These are phyloP conservation scores for Euphorbia tirucalli DNA, from an alignment of 345 rosid species.

Conservation along the genomic window DNA sequence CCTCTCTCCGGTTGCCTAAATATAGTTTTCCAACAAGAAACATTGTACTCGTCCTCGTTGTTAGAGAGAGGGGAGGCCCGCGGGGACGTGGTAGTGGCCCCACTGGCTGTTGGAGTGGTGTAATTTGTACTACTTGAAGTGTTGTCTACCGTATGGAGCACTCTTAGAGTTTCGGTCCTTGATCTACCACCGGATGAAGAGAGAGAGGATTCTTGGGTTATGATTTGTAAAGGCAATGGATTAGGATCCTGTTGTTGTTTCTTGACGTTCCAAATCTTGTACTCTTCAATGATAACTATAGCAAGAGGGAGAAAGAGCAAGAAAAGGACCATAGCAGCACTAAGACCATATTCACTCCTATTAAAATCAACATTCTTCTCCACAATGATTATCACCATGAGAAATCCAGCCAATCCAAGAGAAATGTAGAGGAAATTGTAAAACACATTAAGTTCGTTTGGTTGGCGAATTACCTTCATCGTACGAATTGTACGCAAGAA, in stretches of 20 bases:
- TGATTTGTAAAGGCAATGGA: slow-evolving; percentile 31
- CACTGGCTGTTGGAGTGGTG: no score
- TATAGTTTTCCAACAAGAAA: slow-evolving; percentile 48
- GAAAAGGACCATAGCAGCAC: slow-evolving; percentile 47
- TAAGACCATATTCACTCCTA: slow-evolving; percentile 37
- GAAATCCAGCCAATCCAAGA: slow-evolving; percentile 55
- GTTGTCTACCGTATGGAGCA: no score
- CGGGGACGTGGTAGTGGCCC: no score
- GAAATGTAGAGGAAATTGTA: slow-evolving; percentile 52
- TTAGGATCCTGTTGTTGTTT: slow-evolving; percentile 17
- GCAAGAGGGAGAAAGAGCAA: slow-evolving; percentile 51
- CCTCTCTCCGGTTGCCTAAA: slow-evolving; percentile 56
- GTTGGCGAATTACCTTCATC: slow-evolving; percentile 42
- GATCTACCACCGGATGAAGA: no score
- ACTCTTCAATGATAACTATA: slow-evolving; percentile 48
- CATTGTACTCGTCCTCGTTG: neutral
- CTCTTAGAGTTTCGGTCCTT: no score
- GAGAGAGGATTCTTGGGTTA: slow-evolving; percentile 17
- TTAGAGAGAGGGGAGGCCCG: no score
- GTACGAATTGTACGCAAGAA: slow-evolving; percentile 43
- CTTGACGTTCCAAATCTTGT: slow-evolving; percentile 39
- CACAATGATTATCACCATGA: slow-evolving; percentile 48
- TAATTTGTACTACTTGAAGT: no score
- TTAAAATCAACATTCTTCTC: slow-evolving; percentile 35
- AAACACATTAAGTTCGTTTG: slow-evolving; percentile 50